phyloP scores from a whole-genome alignment of 768 basidiomycete species.

The Polyporus arcularius region DNA sequence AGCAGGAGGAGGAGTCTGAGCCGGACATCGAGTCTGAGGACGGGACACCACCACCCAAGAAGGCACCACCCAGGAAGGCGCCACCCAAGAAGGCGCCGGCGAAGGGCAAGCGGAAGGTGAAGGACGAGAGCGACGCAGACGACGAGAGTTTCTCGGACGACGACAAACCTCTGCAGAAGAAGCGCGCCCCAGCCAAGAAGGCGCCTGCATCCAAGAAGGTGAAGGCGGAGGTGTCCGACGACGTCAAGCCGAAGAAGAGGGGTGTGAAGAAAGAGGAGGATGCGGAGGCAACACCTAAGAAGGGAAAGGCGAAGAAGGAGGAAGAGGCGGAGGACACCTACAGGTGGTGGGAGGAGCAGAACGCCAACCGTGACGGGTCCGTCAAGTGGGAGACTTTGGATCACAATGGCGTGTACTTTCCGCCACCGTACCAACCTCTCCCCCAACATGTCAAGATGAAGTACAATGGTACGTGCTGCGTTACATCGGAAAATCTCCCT shows the following conservation, averaged over 20 bases:
- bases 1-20: constrained; percentile 30
- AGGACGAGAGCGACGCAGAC: constrained; percentile 56
- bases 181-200: constrained; percentile 37
- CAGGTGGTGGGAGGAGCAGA: constrained; percentile 84
- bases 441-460: constrained; percentile 88
- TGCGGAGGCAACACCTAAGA: constrained; percentile 35
- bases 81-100: constrained; percentile 31
- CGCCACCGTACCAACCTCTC: constrained; percentile 88
- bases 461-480: constrained; percentile 73
- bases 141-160: constrained; percentile 40
- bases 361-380: constrained; percentile 71
- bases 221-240: constrained; percentile 38
- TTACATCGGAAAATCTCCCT: background rate
- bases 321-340: constrained; percentile 75
- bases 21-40: constrained; percentile 30
- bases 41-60: constrained; percentile 33
- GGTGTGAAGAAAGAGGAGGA: constrained; percentile 44
- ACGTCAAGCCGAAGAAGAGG: constrained; percentile 39
- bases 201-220: constrained; percentile 51
- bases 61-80: constrained; percentile 30
- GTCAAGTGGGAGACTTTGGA: constrained; percentile 95
- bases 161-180: constrained; percentile 48
- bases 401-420: constrained; percentile 94
- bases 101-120: constrained; percentile 38
- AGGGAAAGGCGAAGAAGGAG: constrained; percentile 53